Evolutionary conservation across 2,329 filamentous ascomycete species (phyloP).

Genomic region (Trichophyton mentagrophytes): DNA sequence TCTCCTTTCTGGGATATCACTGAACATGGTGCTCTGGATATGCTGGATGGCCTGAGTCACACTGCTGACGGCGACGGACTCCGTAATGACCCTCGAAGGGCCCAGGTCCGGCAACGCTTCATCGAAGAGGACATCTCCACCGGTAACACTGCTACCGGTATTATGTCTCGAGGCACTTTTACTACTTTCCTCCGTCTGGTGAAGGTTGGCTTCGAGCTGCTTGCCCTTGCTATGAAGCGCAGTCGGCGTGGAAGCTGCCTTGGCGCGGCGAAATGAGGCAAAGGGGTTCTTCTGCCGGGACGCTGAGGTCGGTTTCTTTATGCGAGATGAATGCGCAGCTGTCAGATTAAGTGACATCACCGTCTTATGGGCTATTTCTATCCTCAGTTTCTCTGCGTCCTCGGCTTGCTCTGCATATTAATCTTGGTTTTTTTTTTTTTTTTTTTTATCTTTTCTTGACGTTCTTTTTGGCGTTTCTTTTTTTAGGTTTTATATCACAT

Average conservation of each 20-base stretch:
- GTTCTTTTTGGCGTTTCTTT: no score
- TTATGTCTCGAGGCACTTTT: slow-evolving; percentile 15
- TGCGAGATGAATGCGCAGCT: slow-evolving; percentile 35
- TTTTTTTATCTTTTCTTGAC: not conserved
- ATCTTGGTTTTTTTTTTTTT: not conserved
- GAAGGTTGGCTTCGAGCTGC: slow-evolving; percentile 6
- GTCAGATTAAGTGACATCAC: slow-evolving; percentile 37
- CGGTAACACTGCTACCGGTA: not conserved
- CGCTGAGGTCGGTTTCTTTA: slow-evolving; percentile 29
- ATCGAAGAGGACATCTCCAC: slow-evolving; percentile 14
- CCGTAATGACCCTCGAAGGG: slow-evolving; percentile 36
- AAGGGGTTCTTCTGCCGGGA: slow-evolving; percentile 28
- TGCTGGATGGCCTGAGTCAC: slow-evolving; percentile 43
- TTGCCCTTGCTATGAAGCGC: not conserved
- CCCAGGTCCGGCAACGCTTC: slow-evolving; percentile 42
- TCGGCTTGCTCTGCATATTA: not conserved
- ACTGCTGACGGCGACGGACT: slow-evolving; percentile 35
- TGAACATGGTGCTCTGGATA: slow-evolving; percentile 43
- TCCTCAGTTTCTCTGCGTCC: not conserved
- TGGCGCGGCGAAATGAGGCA: slow-evolving; percentile 28
- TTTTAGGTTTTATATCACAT: no score
- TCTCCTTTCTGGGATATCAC: slow-evolving; percentile 40
- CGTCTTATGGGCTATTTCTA: not conserved
- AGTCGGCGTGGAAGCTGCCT: slow-evolving; percentile 17
- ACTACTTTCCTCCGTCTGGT: slow-evolving; percentile 12